A percentile compares a stretch with the other conserved stretches of the same genome.
These are phyloP conservation scores for Blumeria graminis DNA, from an alignment of 2,329 filamentous ascomycete species.

Conservation along the genomic window DNA sequence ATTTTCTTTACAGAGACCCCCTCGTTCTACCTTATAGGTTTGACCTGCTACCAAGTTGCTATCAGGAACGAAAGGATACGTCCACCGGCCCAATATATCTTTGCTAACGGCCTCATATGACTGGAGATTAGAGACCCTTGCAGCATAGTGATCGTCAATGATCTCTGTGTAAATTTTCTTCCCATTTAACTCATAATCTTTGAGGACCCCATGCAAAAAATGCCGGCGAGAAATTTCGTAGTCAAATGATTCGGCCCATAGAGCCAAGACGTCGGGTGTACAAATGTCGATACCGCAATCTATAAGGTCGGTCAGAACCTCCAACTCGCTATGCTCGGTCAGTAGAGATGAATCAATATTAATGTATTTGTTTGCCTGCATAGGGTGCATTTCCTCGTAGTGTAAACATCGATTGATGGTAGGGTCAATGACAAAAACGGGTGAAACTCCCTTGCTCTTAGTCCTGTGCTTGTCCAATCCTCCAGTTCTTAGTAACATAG, in stretches of 20 bases:
- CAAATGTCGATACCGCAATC: constrained; percentile 95
- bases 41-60: constrained; percentile 62
- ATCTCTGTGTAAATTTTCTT: constrained; percentile 92
- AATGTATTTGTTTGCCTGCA: constrained; percentile 38
- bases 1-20: constrained; percentile 55
- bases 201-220: constrained; percentile 76
- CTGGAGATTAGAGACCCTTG: constrained; percentile 62
- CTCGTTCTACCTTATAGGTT: constrained; percentile 44
- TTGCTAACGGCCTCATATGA: constrained; percentile 75
- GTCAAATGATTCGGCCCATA: constrained; percentile 96
- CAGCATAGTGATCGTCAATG: constrained; percentile 60
- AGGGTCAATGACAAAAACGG: constrained; percentile 70
- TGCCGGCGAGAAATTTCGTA: constrained; percentile 76
- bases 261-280: constrained; percentile 76
- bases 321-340: constrained; percentile 46
- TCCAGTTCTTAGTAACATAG: constrained; percentile 64
- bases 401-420: constrained; percentile 63
- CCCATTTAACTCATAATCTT: constrained; percentile 90
- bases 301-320: constrained; percentile 67
- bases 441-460: constrained; percentile 49
- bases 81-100: constrained; percentile 70
- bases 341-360: constrained; percentile 62
- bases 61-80: constrained; percentile 72
- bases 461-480: constrained; percentile 47
- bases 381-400: constrained; percentile 71